Conservation (phyloP, 2,329 filamentous ascomycete species). For the Dactylonectria estremocensis region DNA sequence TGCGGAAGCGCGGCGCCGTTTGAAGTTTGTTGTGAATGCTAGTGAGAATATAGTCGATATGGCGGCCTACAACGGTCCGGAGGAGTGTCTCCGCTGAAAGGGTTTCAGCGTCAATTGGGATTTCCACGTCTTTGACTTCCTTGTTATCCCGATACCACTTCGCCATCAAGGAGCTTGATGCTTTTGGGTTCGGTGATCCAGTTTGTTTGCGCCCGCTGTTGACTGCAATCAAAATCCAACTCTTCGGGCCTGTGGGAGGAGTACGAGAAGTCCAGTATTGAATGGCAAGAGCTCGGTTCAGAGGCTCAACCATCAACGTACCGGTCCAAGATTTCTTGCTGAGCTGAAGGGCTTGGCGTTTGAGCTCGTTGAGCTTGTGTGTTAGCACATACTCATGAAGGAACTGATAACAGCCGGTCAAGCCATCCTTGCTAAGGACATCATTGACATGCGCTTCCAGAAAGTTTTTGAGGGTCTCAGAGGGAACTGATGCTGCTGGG, state of each 20-base stretch:
- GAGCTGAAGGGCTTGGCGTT: slow-evolving; percentile 82
- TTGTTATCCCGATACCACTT: slow-evolving; percentile 91
- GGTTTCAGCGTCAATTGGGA: slow-evolving; percentile 75
- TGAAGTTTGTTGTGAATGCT: slow-evolving; percentile 74
- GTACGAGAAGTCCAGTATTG: slow-evolving; percentile 87
- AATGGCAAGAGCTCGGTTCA: slow-evolving; percentile 86
- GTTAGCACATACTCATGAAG: slow-evolving; percentile 91
- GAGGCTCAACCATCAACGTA: slow-evolving; percentile 81
- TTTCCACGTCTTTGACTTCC: slow-evolving; percentile 78
- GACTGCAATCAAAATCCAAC: slow-evolving; percentile 91
- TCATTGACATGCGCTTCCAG: slow-evolving; percentile 83
- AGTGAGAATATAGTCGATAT: slow-evolving; percentile 80
- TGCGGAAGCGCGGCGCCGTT: slow-evolving; percentile 73
- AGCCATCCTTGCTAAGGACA: slow-evolving; percentile 77
- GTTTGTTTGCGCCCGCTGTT: slow-evolving; percentile 72
- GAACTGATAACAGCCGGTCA: slow-evolving; percentile 87
- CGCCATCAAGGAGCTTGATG: slow-evolving; percentile 70
- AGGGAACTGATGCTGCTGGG: slow-evolving; percentile 74
- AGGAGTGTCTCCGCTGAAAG: slow-evolving; percentile 84
- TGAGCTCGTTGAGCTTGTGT: slow-evolving; percentile 88
- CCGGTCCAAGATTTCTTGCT: slow-evolving; percentile 82
- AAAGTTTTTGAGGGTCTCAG: slow-evolving; percentile 74
- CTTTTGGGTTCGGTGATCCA: slow-evolving; percentile 57
- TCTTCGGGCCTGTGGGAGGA: slow-evolving; percentile 74
- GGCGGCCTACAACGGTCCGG: slow-evolving; percentile 80